Evolutionary conservation across 306 rosid genomes (phyloP).

Genomic region (Prunus fruticosa): DNA sequence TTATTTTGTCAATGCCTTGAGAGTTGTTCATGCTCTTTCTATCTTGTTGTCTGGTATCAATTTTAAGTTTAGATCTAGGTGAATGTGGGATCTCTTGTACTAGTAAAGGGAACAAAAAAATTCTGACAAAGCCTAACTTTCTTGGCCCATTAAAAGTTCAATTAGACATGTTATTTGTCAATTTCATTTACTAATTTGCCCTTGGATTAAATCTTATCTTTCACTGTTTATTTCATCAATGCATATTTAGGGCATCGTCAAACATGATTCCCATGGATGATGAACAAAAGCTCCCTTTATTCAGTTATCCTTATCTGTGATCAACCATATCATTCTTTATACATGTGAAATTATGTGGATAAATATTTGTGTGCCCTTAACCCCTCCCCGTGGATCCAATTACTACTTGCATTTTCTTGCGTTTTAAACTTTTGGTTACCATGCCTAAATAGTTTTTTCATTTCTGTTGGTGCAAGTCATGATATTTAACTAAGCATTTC

Average conservation of each 20-base stretch:
- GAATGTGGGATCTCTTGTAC: neutral
- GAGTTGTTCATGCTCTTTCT: neutral
- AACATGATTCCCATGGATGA: too few species aligned
- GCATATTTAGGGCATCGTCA: too few species aligned
- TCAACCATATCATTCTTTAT: neutral
- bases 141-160: neutral
- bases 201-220: neutral
- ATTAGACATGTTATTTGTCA: neutral
- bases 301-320: neutral
- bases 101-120: neutral
- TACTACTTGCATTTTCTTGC: neutral
- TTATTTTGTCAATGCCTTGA: neutral
- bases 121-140: neutral
- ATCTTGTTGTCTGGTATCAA: neutral
- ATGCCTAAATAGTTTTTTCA: neutral
- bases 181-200: neutral
- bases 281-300: neutral
- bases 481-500: neutral
- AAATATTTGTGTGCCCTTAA: neutral
- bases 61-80: neutral
- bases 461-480: neutral
- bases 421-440: neutral
- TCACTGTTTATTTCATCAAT: too few species aligned
- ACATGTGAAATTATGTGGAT: neutral
- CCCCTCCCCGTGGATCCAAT: neutral